Conservation (phyloP, 805 yeast genomes). For the Nakazawaea wyomingensis region DNA sequence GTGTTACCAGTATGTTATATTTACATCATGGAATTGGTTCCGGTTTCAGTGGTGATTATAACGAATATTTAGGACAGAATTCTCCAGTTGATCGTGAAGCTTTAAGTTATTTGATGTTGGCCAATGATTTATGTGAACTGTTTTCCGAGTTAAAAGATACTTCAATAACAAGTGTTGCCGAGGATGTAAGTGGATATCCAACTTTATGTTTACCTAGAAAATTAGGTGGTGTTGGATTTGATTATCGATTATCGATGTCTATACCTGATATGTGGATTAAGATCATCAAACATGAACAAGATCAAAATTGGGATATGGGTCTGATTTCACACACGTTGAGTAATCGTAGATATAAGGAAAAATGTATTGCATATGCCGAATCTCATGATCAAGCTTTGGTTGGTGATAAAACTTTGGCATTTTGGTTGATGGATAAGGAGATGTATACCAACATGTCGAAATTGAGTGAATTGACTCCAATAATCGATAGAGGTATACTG, state of each 20-base stretch:
- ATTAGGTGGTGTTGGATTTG: slow-evolving; percentile 89
- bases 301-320: slow-evolving; percentile 91
- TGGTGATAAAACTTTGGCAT: slow-evolving; percentile 94
- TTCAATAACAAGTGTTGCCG: slow-evolving; percentile 72
- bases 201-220: slow-evolving; percentile 74
- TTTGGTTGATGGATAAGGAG: slow-evolving; percentile 98
- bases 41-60: slow-evolving; percentile 87
- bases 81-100: slow-evolving; percentile 85
- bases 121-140: slow-evolving; percentile 69
- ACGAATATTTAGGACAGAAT: slow-evolving; percentile 77
- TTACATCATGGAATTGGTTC: slow-evolving; percentile 87
- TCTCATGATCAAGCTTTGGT: slow-evolving; percentile 97
- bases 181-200: slow-evolving; percentile 97
- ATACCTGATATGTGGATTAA: slow-evolving; percentile 99
- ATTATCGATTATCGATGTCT: slow-evolving; percentile 94
- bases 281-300: slow-evolving; percentile 71
- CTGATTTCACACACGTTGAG: slow-evolving; percentile 75
- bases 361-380: slow-evolving; percentile 88
- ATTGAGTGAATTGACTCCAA: slow-evolving; percentile 65
- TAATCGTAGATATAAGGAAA: slow-evolving; percentile 83
- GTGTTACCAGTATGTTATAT: slow-evolving; percentile 92
- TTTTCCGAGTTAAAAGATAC: slow-evolving; percentile 35
- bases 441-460: slow-evolving; percentile 95
- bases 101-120: slow-evolving; percentile 78
- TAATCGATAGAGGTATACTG: slow-evolving; percentile 84